These are phyloP conservation scores for Rheum nobile DNA, from an alignment of 148 eudicot genomes.

Conservation along the genomic window DNA sequence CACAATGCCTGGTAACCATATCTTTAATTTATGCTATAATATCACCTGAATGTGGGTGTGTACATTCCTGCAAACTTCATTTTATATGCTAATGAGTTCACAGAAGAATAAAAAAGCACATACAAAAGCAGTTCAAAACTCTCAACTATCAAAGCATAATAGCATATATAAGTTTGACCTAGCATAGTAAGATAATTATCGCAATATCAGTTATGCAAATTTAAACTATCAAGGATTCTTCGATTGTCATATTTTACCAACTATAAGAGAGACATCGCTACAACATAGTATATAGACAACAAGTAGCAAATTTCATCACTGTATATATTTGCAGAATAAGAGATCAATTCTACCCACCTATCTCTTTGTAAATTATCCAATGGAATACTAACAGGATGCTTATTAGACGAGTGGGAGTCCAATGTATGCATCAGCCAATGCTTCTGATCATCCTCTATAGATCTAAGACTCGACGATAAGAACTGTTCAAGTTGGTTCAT, in stretches of 20 bases:
- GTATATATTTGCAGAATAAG: not conserved
- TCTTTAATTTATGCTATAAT: not conserved
- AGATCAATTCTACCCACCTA: slow-evolving; percentile 18
- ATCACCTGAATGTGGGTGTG: not conserved
- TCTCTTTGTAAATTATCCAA: slow-evolving; percentile 16
- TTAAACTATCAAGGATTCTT: not conserved
- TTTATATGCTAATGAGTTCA: not conserved
- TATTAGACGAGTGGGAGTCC: slow-evolving; percentile 18
- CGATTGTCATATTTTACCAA: not conserved
- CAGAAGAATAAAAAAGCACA: not conserved
- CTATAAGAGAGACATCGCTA: not conserved
- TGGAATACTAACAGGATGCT: slow-evolving; percentile 11
- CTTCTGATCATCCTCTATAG: slow-evolving; percentile 15
- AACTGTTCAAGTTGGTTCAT: slow-evolving; percentile 16
- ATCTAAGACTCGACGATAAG: slow-evolving; percentile 13
- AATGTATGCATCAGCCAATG: slow-evolving; percentile 16
- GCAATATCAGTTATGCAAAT: not conserved
- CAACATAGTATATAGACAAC: not conserved
- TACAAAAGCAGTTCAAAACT: not conserved
- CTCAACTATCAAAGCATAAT: not conserved
- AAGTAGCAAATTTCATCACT: not conserved
- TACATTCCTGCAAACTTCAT: not conserved
- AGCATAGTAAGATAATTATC: not conserved
- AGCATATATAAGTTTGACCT: not conserved
- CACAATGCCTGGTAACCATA: not conserved